Percentiles rank a stretch among this genome's conserved stretches.
These are phyloP conservation scores for Coemansia sp. DNA, from an alignment of 192 early-diverging fungal species.

Conservation along the genomic window DNA sequence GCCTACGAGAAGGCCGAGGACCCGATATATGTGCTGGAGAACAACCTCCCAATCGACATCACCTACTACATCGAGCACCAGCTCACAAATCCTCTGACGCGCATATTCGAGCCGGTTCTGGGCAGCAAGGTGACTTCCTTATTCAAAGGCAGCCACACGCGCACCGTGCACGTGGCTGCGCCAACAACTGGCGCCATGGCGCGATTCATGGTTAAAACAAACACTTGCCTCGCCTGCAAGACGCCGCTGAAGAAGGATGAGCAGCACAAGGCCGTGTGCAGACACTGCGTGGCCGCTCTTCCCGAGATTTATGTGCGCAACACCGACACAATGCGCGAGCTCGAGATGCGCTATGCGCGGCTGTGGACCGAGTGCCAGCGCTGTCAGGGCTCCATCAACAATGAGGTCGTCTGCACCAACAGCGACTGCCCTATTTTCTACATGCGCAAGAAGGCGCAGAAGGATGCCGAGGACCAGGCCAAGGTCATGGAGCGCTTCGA, in stretches of 20 bases:
- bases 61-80: conserved; percentile 97
- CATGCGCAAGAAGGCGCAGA: conserved; percentile 96
- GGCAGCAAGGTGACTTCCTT: conserved; percentile 82
- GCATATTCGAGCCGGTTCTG: conserved; percentile 96
- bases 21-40: conserved; percentile 96
- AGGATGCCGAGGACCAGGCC: conserved; percentile 80
- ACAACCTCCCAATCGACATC: conserved; percentile 97
- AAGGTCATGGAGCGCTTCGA: conserved; percentile 75
- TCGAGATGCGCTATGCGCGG: conserved; percentile 76
- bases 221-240: conserved; percentile 93
- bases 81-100: conserved; percentile 84
- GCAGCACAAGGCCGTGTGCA: conserved; percentile 76
- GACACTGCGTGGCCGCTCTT: conserved; percentile 67
- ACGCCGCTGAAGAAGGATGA: conserved; percentile 67
- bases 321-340: conserved; percentile 64
- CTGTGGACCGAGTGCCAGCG: conserved; percentile 98
- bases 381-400: conserved; percentile 92
- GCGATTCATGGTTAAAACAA: conserved; percentile 90
- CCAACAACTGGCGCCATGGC: conserved; percentile 85
- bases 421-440: conserved; percentile 98
- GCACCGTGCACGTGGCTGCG: conserved; percentile 82
- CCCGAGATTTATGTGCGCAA: conserved; percentile 81
- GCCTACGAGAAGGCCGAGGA: conserved; percentile 99
- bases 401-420: conserved; percentile 92
- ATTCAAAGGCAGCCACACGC: conserved; percentile 76